phyloP scores from a whole-genome alignment of 208 protist genomes.

The Zelonia costaricensis region DNA sequence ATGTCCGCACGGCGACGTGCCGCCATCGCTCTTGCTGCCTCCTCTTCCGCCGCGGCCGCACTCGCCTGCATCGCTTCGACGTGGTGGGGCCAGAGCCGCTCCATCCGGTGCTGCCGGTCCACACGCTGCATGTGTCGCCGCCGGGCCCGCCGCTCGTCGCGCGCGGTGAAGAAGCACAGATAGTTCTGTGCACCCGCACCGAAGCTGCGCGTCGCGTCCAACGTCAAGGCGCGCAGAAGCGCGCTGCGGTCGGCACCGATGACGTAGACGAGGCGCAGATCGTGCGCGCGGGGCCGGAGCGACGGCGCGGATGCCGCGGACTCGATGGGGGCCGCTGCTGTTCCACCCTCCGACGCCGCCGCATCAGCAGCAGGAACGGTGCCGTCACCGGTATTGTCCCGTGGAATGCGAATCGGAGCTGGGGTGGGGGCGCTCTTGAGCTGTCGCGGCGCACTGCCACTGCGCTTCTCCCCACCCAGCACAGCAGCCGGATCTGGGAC shows the following conservation, averaged over 20 bases:
- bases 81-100: too few species aligned
- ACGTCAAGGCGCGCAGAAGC: conserved; percentile 51
- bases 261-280: conserved; percentile 51
- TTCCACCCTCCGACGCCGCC: background rate
- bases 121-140: conserved; percentile 28
- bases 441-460: too few species aligned
- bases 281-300: conserved; percentile 7
- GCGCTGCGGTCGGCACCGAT: conserved; percentile 54
- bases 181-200: conserved; percentile 32
- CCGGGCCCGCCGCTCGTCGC: conserved; percentile 37
- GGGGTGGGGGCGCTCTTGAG: too few species aligned
- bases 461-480: too few species aligned
- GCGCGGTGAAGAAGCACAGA: conserved; percentile 48
- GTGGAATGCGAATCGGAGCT: too few species aligned
- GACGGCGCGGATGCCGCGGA: background rate
- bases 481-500: too few species aligned
- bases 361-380: background rate
- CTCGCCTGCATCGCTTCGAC: too few species aligned
- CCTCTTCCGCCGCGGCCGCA: too few species aligned
- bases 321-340: too few species aligned
- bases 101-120: conserved; percentile 31
- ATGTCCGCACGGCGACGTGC: too few species aligned
- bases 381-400: too few species aligned
- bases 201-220: conserved; percentile 55
- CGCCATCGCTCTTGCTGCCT: too few species aligned